Evolutionary conservation across 2,329 filamentous ascomycete species (phyloP), one percentile per base, ranked within the genome.

Genomic region (Pseudogymnoascus sp.): DNA sequence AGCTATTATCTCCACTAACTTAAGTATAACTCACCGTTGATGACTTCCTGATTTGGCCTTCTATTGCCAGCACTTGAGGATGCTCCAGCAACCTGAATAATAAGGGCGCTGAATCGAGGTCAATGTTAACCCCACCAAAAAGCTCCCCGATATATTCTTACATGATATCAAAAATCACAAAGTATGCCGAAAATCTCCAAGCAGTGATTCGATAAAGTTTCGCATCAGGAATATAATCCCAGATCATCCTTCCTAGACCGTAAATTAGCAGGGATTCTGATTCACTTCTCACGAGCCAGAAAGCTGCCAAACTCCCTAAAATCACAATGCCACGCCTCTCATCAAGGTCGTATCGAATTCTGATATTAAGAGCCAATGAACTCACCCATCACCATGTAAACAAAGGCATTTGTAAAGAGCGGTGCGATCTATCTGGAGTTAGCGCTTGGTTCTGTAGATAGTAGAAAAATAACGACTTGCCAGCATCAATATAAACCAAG

Each of bases 51-150:
- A 63, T 5, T 68, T 65, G 65, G 27, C 67, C 71, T 69, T 15
- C 68, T 70, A 0, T 73, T 74, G 0, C 75, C 75, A 76, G 68
- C n/a, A 74, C 75, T 38, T 76, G 63, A 61, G 10, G 65, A 55
- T 17, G 67, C 67, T 17, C 67, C 67, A 38, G 27, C 59, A 35
- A 63, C 41, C 38, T 68, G 67, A 29, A 68, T 51, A 13, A 69
- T 41, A 25, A 70, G 63, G n/a, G 68, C 68, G 31, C 69, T 71
- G 29, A 25, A 58, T 35, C 7, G 41, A 35, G 48, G 59, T 63
- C 58, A 63, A 33, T 58, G 48, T 62, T 8, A 44, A 42, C 12
- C 10, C 9, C 29, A 17, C 29, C 17, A 38, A 38, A 38, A 35
- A 48, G 17, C n/a, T 12, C 7, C 1, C 15, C 2, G 27, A 58